phyloP scores from a whole-genome alignment of 2,329 filamentous ascomycete genomes.

The Trichoderma lentiforme region DNA sequence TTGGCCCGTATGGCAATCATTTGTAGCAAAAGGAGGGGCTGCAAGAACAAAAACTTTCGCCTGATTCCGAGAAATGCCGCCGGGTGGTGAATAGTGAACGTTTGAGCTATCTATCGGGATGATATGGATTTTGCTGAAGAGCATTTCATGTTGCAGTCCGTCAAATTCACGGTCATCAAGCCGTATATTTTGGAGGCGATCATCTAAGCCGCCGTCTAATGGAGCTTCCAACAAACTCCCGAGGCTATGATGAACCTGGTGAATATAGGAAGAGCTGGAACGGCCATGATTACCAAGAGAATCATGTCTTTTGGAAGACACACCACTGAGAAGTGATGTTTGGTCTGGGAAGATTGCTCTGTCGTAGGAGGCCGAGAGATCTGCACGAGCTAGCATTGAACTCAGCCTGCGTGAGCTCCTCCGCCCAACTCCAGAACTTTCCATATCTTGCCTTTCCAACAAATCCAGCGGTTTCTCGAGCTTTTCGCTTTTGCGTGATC shows the following conservation, averaged over 20 bases:
- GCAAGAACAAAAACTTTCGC: conserved; percentile 66
- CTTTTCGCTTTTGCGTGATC: conserved; percentile 50
- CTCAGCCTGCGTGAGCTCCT: conserved; percentile 76
- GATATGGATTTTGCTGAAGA: conserved; percentile 67
- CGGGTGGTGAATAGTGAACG: conserved; percentile 57
- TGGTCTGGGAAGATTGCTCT: conserved; percentile 74
- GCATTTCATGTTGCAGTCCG: conserved; percentile 67
- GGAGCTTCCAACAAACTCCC: conserved; percentile 66
- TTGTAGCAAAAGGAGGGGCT: conserved; percentile 53
- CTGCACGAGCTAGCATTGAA: conserved; percentile 82
- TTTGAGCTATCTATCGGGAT: conserved; percentile 61
- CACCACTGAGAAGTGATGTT: conserved; percentile 39
- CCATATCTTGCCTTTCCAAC: conserved; percentile 64
- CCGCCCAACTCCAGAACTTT: conserved; percentile 49
- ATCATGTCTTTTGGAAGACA: conserved; percentile 60
- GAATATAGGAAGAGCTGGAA: conserved; percentile 41
- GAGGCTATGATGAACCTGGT: conserved; percentile 48
- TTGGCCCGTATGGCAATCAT: conserved; percentile 52
- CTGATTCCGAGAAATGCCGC: conserved; percentile 50
- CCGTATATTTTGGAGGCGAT: conserved; percentile 69
- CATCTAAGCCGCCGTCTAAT: conserved; percentile 67
- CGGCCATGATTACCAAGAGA: conserved; percentile 56
- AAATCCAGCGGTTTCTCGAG: conserved; percentile 56
- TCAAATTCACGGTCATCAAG: conserved; percentile 70
- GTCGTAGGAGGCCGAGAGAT: conserved; percentile 82